Evolutionary conservation across 345 rosid genomes (phyloP), one percentile per base, ranked within the genome.

Genomic region (Moricandia moricandioides): DNA sequence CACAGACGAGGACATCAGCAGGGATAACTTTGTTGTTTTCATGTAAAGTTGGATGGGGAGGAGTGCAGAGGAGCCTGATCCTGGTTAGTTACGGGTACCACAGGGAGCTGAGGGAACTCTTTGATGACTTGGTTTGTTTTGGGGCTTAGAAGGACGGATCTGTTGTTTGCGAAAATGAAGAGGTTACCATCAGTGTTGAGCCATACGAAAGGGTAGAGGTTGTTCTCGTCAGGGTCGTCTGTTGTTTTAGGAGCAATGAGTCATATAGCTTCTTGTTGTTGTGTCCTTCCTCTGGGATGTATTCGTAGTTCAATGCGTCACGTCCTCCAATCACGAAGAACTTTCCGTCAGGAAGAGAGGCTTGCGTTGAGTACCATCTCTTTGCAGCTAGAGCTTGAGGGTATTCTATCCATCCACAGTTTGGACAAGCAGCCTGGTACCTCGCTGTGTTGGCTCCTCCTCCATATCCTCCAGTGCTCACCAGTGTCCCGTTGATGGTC

Each of bases 341-440:
- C 39, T 75, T 70, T 1, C 97, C 97, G 39, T 95, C 96, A 0
- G 86, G 81, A 39, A 95, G 79, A 62, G 83, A 81, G 65, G 88
- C 89, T 74, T 90, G 97, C 4, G 99, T 95, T 1, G 91, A 75
- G 73, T 91, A 91, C 98, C 99, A 95, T 87, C 99, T 86, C 7
- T 80, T 83, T 0, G 81, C 82, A 0, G 89, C 95, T n/a, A 95
- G 85, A 4, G 88, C 88, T 0, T 82, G 75, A 10, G 92, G 89
- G 72, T 83, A 85, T 66, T 95, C 97, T 6, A 66, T 61, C 99
- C 99, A 95, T 0, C 51, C 79, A 65, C 92, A 85, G 13, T 17
- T 67, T 0, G 67, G n/a, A 33, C 90, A 82, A 1, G 73, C 64
- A 3, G 45, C 27, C 4, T 92, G 69, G 78, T 82, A 81, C 68